These are phyloP conservation scores for Eucalyptus regnans DNA, from an alignment of 345 rosid species.

Conservation along the genomic window DNA sequence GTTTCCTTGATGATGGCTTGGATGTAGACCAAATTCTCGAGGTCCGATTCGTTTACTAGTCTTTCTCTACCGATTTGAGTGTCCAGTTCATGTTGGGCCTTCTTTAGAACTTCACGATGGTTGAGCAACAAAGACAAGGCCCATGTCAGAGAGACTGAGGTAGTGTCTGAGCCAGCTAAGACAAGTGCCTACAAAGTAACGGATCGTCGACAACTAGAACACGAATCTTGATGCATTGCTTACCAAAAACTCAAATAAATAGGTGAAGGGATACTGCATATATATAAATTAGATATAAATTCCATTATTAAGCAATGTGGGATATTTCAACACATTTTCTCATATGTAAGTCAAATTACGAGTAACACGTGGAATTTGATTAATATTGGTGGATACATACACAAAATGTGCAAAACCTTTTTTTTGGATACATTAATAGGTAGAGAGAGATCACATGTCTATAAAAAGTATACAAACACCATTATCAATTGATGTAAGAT, in stretches of 20 bases:
- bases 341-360: background rate
- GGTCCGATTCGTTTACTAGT: slow-evolving; percentile 9
- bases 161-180: slow-evolving; percentile 25
- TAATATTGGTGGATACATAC: background rate
- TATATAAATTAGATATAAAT: no score
- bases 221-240: background rate
- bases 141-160: slow-evolving; percentile 28
- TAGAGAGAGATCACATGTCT: background rate
- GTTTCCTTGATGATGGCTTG: slow-evolving; percentile 33
- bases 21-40: slow-evolving; percentile 11
- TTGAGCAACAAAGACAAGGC: slow-evolving; percentile 25
- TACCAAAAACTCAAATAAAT: background rate
- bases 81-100: slow-evolving; percentile 30
- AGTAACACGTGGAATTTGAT: background rate
- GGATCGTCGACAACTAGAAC: background rate
- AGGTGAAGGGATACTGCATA: background rate
- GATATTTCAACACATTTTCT: background rate
- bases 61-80: slow-evolving; percentile 14
- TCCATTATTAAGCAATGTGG: background rate
- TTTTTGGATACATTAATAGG: background rate
- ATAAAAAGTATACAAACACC: background rate
- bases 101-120: slow-evolving; percentile 7
- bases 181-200: slow-evolving; percentile 10
- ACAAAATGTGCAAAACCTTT: background rate
- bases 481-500: background rate